Percentiles rank a stretch among this genome's conserved stretches.
Evolutionary conservation across 257 asterid species (phyloP).

Genomic region (Solanum lycopersicoides): DNA sequence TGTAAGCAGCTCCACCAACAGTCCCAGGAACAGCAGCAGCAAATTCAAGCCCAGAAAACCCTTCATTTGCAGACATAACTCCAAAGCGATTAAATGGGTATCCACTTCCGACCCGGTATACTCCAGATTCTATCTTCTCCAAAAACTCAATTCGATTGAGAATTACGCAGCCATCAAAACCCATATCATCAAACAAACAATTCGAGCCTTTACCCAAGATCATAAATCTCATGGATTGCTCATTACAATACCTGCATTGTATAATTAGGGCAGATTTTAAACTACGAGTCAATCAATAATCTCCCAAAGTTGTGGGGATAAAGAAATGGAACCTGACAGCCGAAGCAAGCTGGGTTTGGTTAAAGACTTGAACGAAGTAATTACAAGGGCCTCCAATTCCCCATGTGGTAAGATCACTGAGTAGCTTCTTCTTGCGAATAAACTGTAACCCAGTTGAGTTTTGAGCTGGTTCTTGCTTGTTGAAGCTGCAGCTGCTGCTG

Average conservation of each 20-base stretch:
- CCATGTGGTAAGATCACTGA: slow-evolving; percentile 30
- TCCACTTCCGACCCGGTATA: slow-evolving; percentile 38
- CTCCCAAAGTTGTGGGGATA: neutral
- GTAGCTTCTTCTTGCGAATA: slow-evolving; percentile 16
- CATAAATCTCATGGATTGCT: slow-evolving; percentile 20
- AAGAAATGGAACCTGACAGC: slow-evolving; percentile 19
- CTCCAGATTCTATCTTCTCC: slow-evolving; percentile 26
- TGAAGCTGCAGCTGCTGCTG: neutral
- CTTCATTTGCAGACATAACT: slow-evolving; percentile 17
- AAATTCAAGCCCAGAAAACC: slow-evolving; percentile 36
- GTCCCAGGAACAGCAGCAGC: slow-evolving; percentile 39
- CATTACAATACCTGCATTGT: slow-evolving; percentile 23
- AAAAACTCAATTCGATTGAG: slow-evolving; percentile 25
- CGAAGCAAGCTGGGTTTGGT: slow-evolving; percentile 27
- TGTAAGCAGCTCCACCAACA: slow-evolving; percentile 37
- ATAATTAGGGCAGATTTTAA: neutral
- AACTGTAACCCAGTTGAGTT: neutral
- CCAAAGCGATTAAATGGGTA: slow-evolving; percentile 31
- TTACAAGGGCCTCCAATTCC: slow-evolving; percentile 45
- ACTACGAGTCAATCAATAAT: neutral
- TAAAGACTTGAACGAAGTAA: slow-evolving; percentile 27
- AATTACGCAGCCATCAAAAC: slow-evolving; percentile 37
- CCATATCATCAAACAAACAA: slow-evolving; percentile 30
- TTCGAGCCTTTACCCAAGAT: slow-evolving; percentile 41
- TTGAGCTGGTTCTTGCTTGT: neutral